Base-by-base conservation (phyloP, 306 rosid species). In the Clitoria ternatea region DNA sequence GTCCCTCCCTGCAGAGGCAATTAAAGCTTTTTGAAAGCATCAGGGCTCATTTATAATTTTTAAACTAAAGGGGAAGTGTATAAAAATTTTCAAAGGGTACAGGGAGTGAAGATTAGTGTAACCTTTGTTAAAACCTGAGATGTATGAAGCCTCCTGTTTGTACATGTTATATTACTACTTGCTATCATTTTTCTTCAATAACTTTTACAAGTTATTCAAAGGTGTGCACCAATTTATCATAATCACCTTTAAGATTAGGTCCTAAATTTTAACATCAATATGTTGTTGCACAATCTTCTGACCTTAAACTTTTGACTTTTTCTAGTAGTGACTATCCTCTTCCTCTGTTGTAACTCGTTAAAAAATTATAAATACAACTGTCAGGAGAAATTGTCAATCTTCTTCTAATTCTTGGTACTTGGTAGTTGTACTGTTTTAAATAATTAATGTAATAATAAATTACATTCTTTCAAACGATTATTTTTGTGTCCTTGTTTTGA, bases 151-250 rank as follows among this genome's bases (percentile, higher is more conserved):
- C 6, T 65, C 40, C 56, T 48, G 32, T 60, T 27, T 59, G 61
- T 50, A 39, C 23, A 26, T 20, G 22, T 53, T 78, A 32, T 70
- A 14, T 29, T n/a, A n/a, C 22, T 50, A 29, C 68, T 75, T 10
- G 8, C 65, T 32, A n/a, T 14, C 27, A 15, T 70, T 62, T 50
- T 55, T 45, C 69, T 54, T 78, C 33, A 17, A 39, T 59, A 27
- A 17, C 36, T 57, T 65, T 39, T 24, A 30, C 0, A 4, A 61
- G 40, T 61, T 42, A 47, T 18, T 36, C 7, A 6, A 2, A n/a
- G 47, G 40, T 72, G 42, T 43, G 45, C 14, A 35, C 8, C 44
- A 57, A 56, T 72, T 33, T 65, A 39, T 68, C 66, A 52, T 33
- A 64, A 39, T 68, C 66, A 52, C 13, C 24, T 61, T 70, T 5